Evolutionary conservation across 2,329 filamentous ascomycete genomes (phyloP).

Genomic region (Hypoxylon sp.): DNA sequence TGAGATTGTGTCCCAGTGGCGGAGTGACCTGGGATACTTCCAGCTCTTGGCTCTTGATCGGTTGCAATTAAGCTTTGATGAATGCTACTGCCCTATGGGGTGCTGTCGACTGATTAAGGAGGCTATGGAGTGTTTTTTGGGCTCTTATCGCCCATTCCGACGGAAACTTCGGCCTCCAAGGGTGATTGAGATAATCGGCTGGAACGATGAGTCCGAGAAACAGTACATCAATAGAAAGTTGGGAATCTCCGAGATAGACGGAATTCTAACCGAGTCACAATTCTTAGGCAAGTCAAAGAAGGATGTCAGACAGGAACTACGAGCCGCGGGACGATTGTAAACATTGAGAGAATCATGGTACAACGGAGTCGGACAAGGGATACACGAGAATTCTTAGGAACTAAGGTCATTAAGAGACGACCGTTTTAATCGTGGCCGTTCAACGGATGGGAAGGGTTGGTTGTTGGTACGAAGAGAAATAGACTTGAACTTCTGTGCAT

Average conservation of each 20-base stretch:
- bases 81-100: constrained; percentile 24
- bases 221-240: not conserved
- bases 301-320: not conserved
- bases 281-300: constrained; percentile 5
- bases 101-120: constrained; percentile 16
- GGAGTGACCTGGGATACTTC: not conserved
- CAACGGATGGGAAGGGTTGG: not conserved
- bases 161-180: not conserved
- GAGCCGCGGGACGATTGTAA: not conserved
- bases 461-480: not conserved
- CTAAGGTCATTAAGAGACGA: not conserved
- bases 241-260: not conserved
- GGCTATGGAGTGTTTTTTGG: not conserved
- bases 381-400: not conserved
- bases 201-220: constrained; percentile 11
- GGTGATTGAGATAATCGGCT: constrained; percentile 13
- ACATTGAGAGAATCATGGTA: not conserved
- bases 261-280: not conserved
- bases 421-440: not conserved
- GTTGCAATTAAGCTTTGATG: constrained; percentile 14
- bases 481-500: not conserved
- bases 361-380: not conserved
- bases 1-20: not conserved
- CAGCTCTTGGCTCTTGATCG: not conserved
- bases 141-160: not conserved